Percentiles rank a stretch among this genome's conserved stretches.
Evolutionary conservation across 345 rosid species (phyloP).

Genomic region (Salix brachista): DNA sequence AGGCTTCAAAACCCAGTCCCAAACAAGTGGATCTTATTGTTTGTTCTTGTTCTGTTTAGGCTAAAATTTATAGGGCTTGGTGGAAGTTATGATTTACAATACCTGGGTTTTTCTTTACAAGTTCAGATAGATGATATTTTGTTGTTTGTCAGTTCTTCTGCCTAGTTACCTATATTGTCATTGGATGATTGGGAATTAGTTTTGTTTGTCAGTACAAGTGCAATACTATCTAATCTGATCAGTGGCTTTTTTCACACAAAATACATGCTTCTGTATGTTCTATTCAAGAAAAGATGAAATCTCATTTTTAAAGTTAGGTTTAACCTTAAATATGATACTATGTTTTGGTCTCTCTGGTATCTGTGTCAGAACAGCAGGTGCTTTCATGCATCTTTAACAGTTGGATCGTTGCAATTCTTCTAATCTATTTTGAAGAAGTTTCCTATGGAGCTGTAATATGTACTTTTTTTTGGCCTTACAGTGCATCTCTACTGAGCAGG

Average conservation of each 20-base stretch:
- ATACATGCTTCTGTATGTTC: background rate
- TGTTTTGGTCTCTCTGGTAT: background rate
- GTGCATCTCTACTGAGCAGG: slow-evolving; percentile 91
- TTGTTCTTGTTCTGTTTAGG: background rate
- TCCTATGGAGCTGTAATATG: slow-evolving; percentile 12
- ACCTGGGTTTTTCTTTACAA: background rate
- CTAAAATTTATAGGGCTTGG: background rate
- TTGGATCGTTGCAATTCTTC: background rate
- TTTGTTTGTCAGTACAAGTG: background rate
- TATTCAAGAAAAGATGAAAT: background rate
- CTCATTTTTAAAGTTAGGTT: background rate
- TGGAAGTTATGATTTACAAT: too few relatives aligned
- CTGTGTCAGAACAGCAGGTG: background rate
- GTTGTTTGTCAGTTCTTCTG: background rate
- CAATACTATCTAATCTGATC: background rate
- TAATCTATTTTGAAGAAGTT: slow-evolving; percentile 2
- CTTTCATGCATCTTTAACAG: background rate
- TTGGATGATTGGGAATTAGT: background rate
- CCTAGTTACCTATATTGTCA: background rate
- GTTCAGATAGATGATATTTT: background rate
- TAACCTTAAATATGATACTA: background rate
- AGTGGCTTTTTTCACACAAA: background rate
- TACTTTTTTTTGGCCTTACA: slow-evolving; percentile 30
- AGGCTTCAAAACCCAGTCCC: background rate
- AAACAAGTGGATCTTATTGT: background rate